A percentile compares a stretch with the other conserved stretches of the same genome.
These are phyloP conservation scores for Haematococcus lacustris DNA, from an alignment of 139 green algal genomes.

Conservation along the genomic window DNA sequence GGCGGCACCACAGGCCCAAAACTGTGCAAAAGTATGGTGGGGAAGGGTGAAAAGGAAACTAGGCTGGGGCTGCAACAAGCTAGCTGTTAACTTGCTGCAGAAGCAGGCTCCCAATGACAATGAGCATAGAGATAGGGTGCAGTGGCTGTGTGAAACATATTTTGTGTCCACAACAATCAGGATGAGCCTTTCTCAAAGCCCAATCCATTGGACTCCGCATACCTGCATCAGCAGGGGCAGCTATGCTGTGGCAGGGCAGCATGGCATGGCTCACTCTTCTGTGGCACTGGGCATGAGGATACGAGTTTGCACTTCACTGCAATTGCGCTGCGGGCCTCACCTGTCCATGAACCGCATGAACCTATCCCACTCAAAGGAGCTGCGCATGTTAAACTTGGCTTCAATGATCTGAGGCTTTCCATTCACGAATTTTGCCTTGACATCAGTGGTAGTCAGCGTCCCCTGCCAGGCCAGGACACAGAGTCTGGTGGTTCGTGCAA, in stretches of 20 bases:
- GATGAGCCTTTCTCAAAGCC: conserved; percentile 6
- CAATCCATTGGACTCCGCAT: background rate
- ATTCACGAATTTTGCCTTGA: conserved; percentile 97
- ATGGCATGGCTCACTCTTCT: background rate
- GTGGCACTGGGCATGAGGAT: background rate
- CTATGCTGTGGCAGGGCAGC: background rate
- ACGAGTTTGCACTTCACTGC: background rate
- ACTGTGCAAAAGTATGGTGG: too few species aligned
- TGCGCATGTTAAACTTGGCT: conserved; percentile 65
- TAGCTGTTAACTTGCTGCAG: too few species aligned
- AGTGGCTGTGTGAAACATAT: too few species aligned
- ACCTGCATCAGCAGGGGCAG: background rate
- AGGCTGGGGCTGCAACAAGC: too few species aligned
- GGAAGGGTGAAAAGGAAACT: too few species aligned
- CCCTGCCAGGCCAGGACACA: conserved; percentile 23
- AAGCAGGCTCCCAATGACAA: too few species aligned
- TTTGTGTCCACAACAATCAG: too few species aligned
- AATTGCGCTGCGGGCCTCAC: conserved; percentile 21
- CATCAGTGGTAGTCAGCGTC: conserved; percentile 80
- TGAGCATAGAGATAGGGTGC: too few species aligned
- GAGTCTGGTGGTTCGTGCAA: too few species aligned
- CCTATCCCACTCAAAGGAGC: conserved; percentile 81
- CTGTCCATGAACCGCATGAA: conserved; percentile 99
- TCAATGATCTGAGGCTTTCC: conserved; percentile 84
- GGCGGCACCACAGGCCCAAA: too few species aligned